Evolutionary conservation across 2,329 filamentous ascomycete species (phyloP).

Genomic region (Neopestalotiopsis sp.): DNA sequence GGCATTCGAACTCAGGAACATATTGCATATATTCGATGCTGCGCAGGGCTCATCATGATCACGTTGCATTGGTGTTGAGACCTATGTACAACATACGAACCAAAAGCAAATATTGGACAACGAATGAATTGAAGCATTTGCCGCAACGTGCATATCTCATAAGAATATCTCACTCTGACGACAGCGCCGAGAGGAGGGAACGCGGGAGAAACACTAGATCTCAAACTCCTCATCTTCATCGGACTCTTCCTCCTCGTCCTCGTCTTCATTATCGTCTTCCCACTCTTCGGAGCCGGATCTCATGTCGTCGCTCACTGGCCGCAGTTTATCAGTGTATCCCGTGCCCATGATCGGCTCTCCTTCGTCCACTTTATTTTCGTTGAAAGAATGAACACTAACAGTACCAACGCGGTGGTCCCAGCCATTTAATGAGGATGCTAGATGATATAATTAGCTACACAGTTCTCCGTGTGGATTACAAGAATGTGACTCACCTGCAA

Average conservation of each 20-base stretch:
- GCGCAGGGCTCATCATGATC: background rate
- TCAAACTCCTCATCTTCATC: conserved; percentile 7
- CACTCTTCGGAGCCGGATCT: conserved; percentile 12
- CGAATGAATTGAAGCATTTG: conserved; percentile 5
- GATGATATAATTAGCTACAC: background rate
- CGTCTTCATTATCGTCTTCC: conserved; percentile 24
- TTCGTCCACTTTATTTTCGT: conserved; percentile 71
- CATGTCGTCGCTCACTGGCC: conserved; percentile 32
- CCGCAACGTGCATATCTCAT: background rate
- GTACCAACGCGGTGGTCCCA: conserved; percentile 76
- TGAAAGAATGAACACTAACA: conserved; percentile 80
- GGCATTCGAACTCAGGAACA: background rate
- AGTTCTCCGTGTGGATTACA: conserved; percentile 1
- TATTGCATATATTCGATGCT: background rate
- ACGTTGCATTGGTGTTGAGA: conserved; percentile 9
- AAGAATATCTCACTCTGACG: background rate
- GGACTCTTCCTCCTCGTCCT: conserved; percentile 21
- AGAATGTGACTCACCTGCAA: conserved; percentile 61
- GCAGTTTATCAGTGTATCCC: conserved; percentile 66
- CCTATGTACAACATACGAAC: conserved; percentile 18
- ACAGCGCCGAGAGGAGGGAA: background rate
- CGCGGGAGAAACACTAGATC: background rate
- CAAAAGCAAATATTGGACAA: conserved; percentile 3
- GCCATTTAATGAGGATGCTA: conserved; percentile 84
- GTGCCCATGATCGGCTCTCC: conserved; percentile 63